These are phyloP conservation scores for Fusarium sp. DNA, from an alignment of 2,329 filamentous ascomycete genomes.

Conservation along the genomic window DNA sequence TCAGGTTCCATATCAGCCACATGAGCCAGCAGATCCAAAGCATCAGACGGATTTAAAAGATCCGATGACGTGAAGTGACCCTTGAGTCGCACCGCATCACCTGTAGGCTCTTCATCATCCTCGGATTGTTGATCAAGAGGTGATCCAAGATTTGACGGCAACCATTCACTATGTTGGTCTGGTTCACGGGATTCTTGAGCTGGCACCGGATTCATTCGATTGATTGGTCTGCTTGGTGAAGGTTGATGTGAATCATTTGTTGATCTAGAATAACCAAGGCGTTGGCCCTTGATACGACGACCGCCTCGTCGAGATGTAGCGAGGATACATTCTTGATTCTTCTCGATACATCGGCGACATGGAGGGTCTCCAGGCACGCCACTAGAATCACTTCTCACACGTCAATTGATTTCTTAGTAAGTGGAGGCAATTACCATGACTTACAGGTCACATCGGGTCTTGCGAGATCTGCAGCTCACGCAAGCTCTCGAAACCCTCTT, in stretches of 20 bases:
- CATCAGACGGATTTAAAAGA: constrained; percentile 57
- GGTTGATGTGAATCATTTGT: not conserved
- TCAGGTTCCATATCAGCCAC: constrained; percentile 54
- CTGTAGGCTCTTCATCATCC: constrained; percentile 10
- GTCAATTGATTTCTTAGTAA: not conserved
- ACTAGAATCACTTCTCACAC: constrained; percentile 45
- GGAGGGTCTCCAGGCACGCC: constrained; percentile 52
- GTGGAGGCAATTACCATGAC: not conserved
- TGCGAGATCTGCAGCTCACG: constrained; percentile 32
- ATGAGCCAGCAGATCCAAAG: constrained; percentile 55
- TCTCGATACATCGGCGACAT: constrained; percentile 54
- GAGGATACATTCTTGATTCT: constrained; percentile 54
- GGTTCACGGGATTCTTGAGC: not conserved
- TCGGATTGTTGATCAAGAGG: constrained; percentile 20
- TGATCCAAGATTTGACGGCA: constrained; percentile 32
- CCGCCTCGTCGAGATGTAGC: constrained; percentile 56
- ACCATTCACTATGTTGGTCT: constrained; percentile 28
- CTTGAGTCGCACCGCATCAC: constrained; percentile 44
- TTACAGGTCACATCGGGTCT: constrained; percentile 38
- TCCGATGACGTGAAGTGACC: constrained; percentile 56
- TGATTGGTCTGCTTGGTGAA: not conserved
- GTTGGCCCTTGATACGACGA: constrained; percentile 48
- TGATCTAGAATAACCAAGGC: not conserved
- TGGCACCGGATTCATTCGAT: constrained; percentile 1
- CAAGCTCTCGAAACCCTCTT: constrained; percentile 38